These are phyloP conservation scores for Lasiosphaeria hispida DNA, from an alignment of 495 filamentous ascomycete species.

Conservation along the genomic window DNA sequence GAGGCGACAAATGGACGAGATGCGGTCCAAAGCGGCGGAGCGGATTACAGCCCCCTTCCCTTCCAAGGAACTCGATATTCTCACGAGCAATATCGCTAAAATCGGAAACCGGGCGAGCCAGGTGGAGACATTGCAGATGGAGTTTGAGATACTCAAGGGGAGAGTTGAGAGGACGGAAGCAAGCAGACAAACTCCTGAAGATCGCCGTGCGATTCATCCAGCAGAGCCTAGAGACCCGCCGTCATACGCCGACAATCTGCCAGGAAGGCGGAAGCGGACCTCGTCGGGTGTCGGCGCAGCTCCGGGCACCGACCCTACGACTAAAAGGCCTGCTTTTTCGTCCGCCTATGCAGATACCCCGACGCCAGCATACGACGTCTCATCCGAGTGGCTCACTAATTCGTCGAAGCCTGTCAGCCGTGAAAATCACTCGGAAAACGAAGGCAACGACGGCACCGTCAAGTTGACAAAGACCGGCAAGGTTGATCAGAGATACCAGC, in stretches of 20 bases:
- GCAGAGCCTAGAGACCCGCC: neutral
- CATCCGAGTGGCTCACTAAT: neutral
- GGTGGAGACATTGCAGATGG: slow-evolving; percentile 42
- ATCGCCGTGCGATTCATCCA: neutral
- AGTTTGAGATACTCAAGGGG: slow-evolving; percentile 38
- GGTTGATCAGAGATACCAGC: slow-evolving; percentile 8
- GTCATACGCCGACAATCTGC: neutral
- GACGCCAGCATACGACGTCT: slow-evolving; percentile 3
- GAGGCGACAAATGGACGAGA: slow-evolving; percentile 29
- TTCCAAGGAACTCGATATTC: slow-evolving; percentile 37
- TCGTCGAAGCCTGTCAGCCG: neutral
- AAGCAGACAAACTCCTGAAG: slow-evolving; percentile 4
- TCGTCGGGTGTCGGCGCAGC: neutral
- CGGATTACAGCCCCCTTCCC: slow-evolving; percentile 21
- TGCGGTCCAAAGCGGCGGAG: slow-evolving; percentile 12
- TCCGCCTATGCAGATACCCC: slow-evolving; percentile 9
- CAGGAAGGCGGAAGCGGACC: slow-evolving; percentile 12
- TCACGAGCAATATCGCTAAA: slow-evolving; percentile 36
- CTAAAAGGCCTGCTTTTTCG: slow-evolving; percentile 15
- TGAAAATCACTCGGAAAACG: neutral
- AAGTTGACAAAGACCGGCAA: slow-evolving; percentile 13
- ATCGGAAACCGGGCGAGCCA: slow-evolving; percentile 37
- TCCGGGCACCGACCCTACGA: neutral
- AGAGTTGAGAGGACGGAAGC: slow-evolving; percentile 32
- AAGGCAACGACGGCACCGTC: neutral